Evolutionary conservation across 75 land plant species (phyloP).

Genomic region (Selaginella tamariscina): DNA sequence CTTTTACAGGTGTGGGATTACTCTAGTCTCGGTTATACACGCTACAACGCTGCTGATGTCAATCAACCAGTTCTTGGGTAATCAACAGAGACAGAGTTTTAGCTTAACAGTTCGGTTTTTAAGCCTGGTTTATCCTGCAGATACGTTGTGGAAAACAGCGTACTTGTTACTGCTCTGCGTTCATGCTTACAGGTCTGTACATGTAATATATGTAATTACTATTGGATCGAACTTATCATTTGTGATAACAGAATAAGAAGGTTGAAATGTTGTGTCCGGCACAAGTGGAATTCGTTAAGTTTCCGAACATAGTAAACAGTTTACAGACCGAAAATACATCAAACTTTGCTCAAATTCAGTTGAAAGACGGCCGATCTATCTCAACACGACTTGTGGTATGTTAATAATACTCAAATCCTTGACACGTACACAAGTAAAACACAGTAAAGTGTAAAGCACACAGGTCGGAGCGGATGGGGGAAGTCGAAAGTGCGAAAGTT

Average conservation of each 20-base stretch:
- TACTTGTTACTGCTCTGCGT: conserved; percentile 54
- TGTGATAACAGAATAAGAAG: not conserved
- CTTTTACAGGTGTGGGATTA: conserved; percentile 84
- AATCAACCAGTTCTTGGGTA: conserved; percentile 74
- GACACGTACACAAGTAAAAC: too few relatives aligned
- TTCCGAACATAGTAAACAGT: conserved; percentile 5
- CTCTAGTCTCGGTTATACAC: conserved; percentile 70
- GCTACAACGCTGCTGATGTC: conserved; percentile 75
- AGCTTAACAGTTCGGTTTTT: not conserved
- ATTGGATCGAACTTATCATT: not conserved
- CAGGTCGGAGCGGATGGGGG: conserved; percentile 98
- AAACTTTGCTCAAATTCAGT: conserved; percentile 45
- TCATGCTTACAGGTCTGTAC: conserved; percentile 56
- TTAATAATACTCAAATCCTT: too few relatives aligned
- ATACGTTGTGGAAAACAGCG: conserved; percentile 92
- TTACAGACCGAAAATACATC: conserved; percentile 9
- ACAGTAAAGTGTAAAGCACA: not conserved
- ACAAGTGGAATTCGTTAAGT: conserved; percentile 27
- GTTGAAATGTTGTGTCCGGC: conserved; percentile 33
- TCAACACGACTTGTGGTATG: conserved; percentile 84
- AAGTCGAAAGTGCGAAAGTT: conserved; percentile 64
- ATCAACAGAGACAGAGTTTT: too few relatives aligned
- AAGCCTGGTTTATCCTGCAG: conserved; percentile 29
- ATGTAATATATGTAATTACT: not conserved
- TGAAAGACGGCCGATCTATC: conserved; percentile 53